Evolutionary conservation across 805 yeast genomes (phyloP), one percentile per base, ranked within the genome.

Genomic region (Kluyveromyces lactis): DNA sequence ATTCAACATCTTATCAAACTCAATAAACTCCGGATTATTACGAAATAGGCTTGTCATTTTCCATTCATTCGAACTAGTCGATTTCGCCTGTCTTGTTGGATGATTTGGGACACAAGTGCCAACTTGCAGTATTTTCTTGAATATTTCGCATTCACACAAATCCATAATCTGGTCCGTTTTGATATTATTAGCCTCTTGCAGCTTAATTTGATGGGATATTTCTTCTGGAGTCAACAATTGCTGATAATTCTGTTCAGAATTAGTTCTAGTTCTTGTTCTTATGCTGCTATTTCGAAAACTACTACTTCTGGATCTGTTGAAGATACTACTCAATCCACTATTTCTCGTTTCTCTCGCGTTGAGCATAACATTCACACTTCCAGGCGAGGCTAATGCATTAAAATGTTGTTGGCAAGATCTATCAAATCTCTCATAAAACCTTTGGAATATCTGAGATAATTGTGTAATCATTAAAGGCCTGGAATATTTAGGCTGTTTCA

Each of bases 321-420:
- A 60, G 6, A 60, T 56, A 2, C 63, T 63, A 39, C 63, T 58
- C 29, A 60, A 40, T 1, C 64, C 64, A 31, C 60, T 56, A 33
- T 60, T 58, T 18, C 57, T 41, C 2, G 56, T 43, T 29, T 59
- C 64, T 19, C 54, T 50, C 0, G 62, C 60, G 28, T 36, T 42
- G 15, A 56, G 38, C 33, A 54, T 51, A 2, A 53, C 37, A 15
- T 31, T 38, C 1, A 38, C 7, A 21, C 24, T 19, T 15, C 9
- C 29, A 7, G 31, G 27, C 8, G 36, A 41, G 13, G 18, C 17
- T 9, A 18, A n/a, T 11, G 23, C 17, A 17, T 32, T 42, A 28
- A 56, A 41, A 33, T 53, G 52, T 26, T 59, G 58, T 39, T 55
- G 58, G 2, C 53, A 48, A 2, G 55, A 45, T 39, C 50, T 55